phyloP scores from a whole-genome alignment of 306 rosid genomes.

The Carpinus fangiana region DNA sequence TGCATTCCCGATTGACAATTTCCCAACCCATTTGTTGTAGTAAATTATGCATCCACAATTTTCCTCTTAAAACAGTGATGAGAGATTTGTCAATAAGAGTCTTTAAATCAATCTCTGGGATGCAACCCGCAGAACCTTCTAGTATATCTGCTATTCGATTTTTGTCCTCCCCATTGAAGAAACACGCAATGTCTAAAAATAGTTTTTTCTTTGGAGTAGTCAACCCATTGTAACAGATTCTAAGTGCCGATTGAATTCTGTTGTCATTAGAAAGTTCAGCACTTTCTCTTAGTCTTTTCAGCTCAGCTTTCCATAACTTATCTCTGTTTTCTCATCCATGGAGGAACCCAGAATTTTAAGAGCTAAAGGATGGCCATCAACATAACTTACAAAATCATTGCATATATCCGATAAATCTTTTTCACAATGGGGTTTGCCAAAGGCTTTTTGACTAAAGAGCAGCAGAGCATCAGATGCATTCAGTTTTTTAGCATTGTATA shows the following conservation, averaged over 20 bases:
- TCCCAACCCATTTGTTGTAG: slow-evolving; percentile 26
- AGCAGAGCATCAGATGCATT: slow-evolving; percentile 5
- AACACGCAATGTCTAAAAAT: slow-evolving; percentile 35
- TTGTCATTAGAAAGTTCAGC: background rate
- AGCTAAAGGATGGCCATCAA: slow-evolving; percentile 32
- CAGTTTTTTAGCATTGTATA: slow-evolving; percentile 5
- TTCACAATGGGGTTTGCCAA: background rate
- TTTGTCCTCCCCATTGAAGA: slow-evolving; percentile 31
- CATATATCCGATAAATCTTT: slow-evolving; percentile 14
- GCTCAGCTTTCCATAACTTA: slow-evolving; percentile 21
- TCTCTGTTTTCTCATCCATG: background rate
- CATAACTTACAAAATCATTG: background rate
- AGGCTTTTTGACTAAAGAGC: slow-evolving; percentile 23
- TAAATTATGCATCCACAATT: slow-evolving; percentile 25
- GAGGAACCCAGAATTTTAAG: slow-evolving; percentile 26
- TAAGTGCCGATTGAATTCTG: background rate
- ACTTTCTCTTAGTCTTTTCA: background rate
- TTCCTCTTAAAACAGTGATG: background rate
- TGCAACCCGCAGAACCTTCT: background rate
- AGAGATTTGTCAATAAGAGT: slow-evolving; percentile 26
- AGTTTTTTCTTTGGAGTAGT: slow-evolving; percentile 6
- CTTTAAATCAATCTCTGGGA: background rate
- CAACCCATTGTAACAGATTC: slow-evolving; percentile 27
- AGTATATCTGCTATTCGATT: slow-evolving; percentile 16
- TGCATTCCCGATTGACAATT: slow-evolving; percentile 2